Percentiles rank a stretch among this genome's conserved stretches.
Conservation (phyloP, 2,329 filamentous ascomycete genomes). For the Talaromyces sp. region DNA sequence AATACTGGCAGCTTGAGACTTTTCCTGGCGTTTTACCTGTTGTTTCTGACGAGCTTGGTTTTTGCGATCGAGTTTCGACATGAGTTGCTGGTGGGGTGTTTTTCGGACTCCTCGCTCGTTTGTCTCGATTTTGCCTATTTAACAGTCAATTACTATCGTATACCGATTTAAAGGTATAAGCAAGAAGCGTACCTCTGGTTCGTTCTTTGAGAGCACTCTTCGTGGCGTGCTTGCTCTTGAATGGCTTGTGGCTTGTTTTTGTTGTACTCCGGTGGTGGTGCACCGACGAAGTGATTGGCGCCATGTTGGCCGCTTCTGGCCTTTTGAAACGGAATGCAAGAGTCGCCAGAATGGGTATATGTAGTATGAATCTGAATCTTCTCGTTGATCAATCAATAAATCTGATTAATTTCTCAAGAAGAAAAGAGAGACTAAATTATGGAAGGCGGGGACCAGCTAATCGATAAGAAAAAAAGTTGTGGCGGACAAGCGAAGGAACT, state of each 20-base stretch:
- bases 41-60: constrained; percentile 94
- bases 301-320: constrained; percentile 65
- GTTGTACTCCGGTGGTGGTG: constrained; percentile 86
- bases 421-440: constrained; percentile 22
- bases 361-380: constrained; percentile 12
- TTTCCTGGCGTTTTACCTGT: constrained; percentile 77
- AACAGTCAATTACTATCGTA: neutral
- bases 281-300: constrained; percentile 56
- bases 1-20: constrained; percentile 73
- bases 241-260: constrained; percentile 82
- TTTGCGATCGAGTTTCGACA: constrained; percentile 93
- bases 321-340: constrained; percentile 86
- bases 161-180: neutral
- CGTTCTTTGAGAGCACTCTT: constrained; percentile 83
- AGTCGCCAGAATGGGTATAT: constrained; percentile 46
- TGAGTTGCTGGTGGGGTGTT: constrained; percentile 91
- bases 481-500: constrained; percentile 38
- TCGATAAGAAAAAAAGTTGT: constrained; percentile 27
- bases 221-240: constrained; percentile 87
- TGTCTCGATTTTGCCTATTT: constrained; percentile 70
- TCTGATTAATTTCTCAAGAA: too few species aligned
- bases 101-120: constrained; percentile 71
- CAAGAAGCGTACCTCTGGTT: constrained; percentile 66
- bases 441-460: constrained; percentile 22
- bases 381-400: too few species aligned